Conservation (phyloP, 148 eudicot species). For the Amaranthus hypochondriacus region DNA sequence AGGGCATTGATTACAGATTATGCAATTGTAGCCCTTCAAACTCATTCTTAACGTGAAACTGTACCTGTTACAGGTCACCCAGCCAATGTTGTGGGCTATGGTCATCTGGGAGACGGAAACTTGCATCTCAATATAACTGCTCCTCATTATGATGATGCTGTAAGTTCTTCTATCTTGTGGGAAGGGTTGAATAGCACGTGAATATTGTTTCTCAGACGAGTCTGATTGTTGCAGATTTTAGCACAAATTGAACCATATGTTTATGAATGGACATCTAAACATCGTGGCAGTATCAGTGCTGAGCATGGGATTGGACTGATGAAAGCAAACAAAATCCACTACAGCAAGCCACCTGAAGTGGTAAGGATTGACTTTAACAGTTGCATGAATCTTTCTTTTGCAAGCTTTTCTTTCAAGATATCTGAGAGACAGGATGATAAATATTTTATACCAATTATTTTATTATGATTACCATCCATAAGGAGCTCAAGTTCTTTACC, state of each 20-base stretch:
- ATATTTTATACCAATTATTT: neutral
- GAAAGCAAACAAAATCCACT: slow-evolving; percentile 89
- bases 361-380: slow-evolving; percentile 38
- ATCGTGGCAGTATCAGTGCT: slow-evolving; percentile 93
- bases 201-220: slow-evolving; percentile 7
- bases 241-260: slow-evolving; percentile 86
- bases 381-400: neutral
- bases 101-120: slow-evolving; percentile 96
- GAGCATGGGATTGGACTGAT: slow-evolving; percentile 94
- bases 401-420: neutral
- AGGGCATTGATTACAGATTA: too few relatives aligned
- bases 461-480: neutral
- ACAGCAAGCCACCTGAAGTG: slow-evolving; percentile 88
- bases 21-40: neutral
- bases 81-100: slow-evolving; percentile 83
- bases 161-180: slow-evolving; percentile 40
- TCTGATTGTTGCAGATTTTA: slow-evolving; percentile 47
- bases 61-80: slow-evolving; percentile 39
- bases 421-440: neutral
- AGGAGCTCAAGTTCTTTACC: neutral
- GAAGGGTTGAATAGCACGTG: slow-evolving; percentile 6
- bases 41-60: neutral
- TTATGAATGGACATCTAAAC: slow-evolving; percentile 93
- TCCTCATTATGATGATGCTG: slow-evolving; percentile 69
- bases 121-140: slow-evolving; percentile 87